Evolutionary conservation across 2,329 filamentous ascomycete genomes (phyloP), one percentile per base, ranked within the genome.

Genomic region (Alternaria viburni): DNA sequence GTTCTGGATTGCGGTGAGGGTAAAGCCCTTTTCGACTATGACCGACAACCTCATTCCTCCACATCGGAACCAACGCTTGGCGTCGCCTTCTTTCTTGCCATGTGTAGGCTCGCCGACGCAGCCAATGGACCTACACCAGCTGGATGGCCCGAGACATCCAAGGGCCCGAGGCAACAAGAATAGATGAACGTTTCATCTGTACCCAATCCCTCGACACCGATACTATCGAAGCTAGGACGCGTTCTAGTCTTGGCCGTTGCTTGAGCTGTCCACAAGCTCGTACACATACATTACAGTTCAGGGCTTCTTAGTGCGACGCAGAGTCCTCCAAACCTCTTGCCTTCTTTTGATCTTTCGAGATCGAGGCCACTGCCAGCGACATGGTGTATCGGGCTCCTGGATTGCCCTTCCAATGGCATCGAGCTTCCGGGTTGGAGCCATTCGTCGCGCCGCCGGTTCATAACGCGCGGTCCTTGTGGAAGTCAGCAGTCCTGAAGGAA

Each of bases 401-500:
- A 13, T 10, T 17, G 28, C 4, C n/a, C n/a, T 36, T 28, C 28
- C n/a, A 3, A 9, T 26, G 12, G n/a, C 28, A 49, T 43, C 12
- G 1, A 3, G 12, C 21, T 21, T 49, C 23, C 13, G 12, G 2
- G 11, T 4, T 17, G 13, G 21, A 28, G 28, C 2, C 41, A 17
- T 11, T 5, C 1, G 19, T 30, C 25, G 10, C 13, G 9, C 19
- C 41, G n/a, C 21, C 5, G 11, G 3, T 11, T 9, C 11, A 12
- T 3, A 41, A 51, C 15, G 46, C 36, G 32, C 21, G 11, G 19
- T 26, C 43, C 28, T 50, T 32, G 9, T 13, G 30, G 7, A 11
- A 30, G 32, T 25, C 45, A n/a, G 54, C 9, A 43, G 28, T 61
- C 59, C 59, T 58, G 1, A 5, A 57, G 36, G 11, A 61, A 50